A percentile compares a stretch with the other conserved stretches of the same genome.
Conservation (phyloP, 345 rosid species). For the Brassica juncea region DNA sequence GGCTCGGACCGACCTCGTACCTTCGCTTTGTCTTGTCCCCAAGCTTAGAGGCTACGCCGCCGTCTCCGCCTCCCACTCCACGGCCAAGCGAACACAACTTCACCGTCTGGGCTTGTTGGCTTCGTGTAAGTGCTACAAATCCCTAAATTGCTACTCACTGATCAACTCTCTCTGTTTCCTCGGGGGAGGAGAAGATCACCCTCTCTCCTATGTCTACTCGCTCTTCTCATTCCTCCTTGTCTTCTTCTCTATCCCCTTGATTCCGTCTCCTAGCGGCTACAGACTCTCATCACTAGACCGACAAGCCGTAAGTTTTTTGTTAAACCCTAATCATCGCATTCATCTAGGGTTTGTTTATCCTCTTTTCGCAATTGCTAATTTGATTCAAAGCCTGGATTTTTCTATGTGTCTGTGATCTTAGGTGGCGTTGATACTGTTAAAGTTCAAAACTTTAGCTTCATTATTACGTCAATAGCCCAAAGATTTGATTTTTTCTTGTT, state of each 20-base stretch:
- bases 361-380: neutral
- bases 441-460: slow-evolving; percentile 18
- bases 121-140: slow-evolving; percentile 24
- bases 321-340: slow-evolving; percentile 35
- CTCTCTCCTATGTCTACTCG: slow-evolving; percentile 25
- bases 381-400: slow-evolving; percentile 1
- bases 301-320: slow-evolving; percentile 11
- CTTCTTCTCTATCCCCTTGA: slow-evolving; percentile 23
- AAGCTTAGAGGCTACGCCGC: slow-evolving; percentile 16
- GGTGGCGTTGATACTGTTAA: neutral
- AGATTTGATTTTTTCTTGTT: neutral
- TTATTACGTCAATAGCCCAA: neutral
- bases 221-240: neutral
- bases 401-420: neutral
- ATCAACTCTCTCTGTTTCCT: slow-evolving; percentile 27
- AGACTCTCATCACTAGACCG: neutral
- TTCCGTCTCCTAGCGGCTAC: slow-evolving; percentile 17
- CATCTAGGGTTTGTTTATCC: neutral
- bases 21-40: slow-evolving; percentile 27
- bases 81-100: slow-evolving; percentile 22
- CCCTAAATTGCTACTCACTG: slow-evolving; percentile 32
- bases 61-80: slow-evolving; percentile 12
- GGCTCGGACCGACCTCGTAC: slow-evolving; percentile 44
- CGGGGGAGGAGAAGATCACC: slow-evolving; percentile 25
- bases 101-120: slow-evolving; percentile 19